Base-by-base conservation (phyloP, 352 stramenopile species). In the Pythium plurisporium region DNA sequence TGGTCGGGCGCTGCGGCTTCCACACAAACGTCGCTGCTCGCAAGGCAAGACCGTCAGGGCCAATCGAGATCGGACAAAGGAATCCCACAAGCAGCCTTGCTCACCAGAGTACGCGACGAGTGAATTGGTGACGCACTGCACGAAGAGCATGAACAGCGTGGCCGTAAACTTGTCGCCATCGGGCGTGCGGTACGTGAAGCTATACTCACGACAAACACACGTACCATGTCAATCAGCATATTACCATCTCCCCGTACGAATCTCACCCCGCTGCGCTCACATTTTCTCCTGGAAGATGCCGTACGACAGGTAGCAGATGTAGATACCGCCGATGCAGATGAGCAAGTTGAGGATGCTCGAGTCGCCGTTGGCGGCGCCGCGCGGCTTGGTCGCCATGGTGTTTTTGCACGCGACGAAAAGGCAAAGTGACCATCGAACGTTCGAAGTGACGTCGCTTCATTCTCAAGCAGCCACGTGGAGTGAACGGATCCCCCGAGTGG, bases 221-320 rank as follows among this genome's bases (percentile, higher is more conserved):
- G 15, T n/a, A n/a, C n/a, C n/a, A n/a, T n/a, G n/a, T n/a, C n/a
- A n/a, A 30, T 40, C n/a, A 38, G 44, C n/a, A 15, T 27, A 30
- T 29, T 20, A n/a, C 15, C 22, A 26, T 22, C 41, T n/a, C 5
- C 17, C 26, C 2, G 36, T 23, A 20, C 17, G 14, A 14, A 11
- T 4, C n/a, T 20, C 5, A 33, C 2, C 12, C 44, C 11, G n/a
- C 22, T 22, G 5, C 10, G 56, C 74, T 58, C 76, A 96, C 80
- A 97, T 97, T 77, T 97, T 93, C 73, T 97, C 89, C 68, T 97
- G 89, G 61, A 96, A 96, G 64, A 97, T 94, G 52, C 89, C 89
- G 65, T 95, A 96, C 11, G 83, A 94, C 40, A 97, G 62, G 74
- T 97, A 97, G 72, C 87, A 97, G 20, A 70, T 78, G 76, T 97